Percentiles rank a stretch among this genome's conserved stretches.
Evolutionary conservation across 345 rosid species (phyloP).

Genomic region (Aurinia saxatilis): DNA sequence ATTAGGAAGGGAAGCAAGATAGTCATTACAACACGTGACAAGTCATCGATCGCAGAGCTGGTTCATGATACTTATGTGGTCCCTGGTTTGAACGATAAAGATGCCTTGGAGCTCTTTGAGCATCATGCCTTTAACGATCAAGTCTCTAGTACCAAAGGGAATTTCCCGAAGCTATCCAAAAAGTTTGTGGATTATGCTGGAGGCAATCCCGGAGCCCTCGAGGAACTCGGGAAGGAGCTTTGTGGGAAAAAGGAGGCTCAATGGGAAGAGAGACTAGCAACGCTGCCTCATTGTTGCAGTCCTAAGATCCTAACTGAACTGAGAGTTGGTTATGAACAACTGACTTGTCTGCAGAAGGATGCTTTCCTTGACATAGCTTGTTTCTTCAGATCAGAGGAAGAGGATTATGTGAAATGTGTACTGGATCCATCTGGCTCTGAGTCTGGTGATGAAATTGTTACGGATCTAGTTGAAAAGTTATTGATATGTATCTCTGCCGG

Average conservation of each 20-base stretch:
- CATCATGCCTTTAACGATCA: too few relatives aligned
- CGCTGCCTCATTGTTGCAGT: too few relatives aligned
- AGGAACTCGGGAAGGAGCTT: conserved; percentile 19
- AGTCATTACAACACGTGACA: conserved; percentile 18
- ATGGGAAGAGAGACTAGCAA: conserved; percentile 16
- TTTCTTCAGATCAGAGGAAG: conserved; percentile 20
- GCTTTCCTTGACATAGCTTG: conserved; percentile 35
- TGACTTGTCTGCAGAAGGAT: background rate
- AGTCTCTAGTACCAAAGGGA: too few relatives aligned
- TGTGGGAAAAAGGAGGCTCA: background rate
- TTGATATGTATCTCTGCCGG: conserved; percentile 2
- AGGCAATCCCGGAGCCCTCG: conserved; percentile 34
- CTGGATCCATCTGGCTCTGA: conserved; percentile 2
- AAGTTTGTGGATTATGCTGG: conserved; percentile 15
- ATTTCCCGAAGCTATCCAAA: too few relatives aligned
- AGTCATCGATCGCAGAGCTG: background rate
- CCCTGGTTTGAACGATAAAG: conserved; percentile 9
- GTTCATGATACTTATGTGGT: conserved; percentile 9
- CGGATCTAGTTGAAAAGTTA: conserved; percentile 16
- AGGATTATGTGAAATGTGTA: background rate
- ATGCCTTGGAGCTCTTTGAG: too few relatives aligned
- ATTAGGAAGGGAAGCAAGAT: conserved; percentile 23
- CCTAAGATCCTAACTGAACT: too few relatives aligned
- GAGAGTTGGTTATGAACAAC: too few relatives aligned
- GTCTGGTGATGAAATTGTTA: background rate